Evolutionary conservation across 2,329 filamentous ascomycete species (phyloP).

Genomic region (Dichotomopilus funicola): DNA sequence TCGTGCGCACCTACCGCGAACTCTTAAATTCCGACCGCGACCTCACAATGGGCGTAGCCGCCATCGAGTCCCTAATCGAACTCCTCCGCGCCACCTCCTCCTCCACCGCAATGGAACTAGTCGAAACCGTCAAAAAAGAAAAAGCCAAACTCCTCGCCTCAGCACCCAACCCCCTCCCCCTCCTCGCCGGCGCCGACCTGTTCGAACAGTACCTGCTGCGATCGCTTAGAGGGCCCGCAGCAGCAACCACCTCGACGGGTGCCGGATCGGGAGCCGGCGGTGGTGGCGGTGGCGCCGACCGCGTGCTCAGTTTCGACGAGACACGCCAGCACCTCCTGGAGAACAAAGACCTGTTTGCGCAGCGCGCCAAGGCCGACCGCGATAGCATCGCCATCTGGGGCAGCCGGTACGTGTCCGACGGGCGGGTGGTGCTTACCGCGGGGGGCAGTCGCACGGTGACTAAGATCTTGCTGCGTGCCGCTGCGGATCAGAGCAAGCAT

Average conservation of each 20-base stretch:
- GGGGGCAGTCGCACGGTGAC: conserved; percentile 82
- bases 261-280: no score
- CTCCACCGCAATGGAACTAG: conserved; percentile 87
- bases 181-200: conserved; percentile 89
- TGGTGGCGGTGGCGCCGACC: conserved; percentile 14
- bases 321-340: conserved; percentile 76
- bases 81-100: conserved; percentile 74
- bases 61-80: conserved; percentile 59
- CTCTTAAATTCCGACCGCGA: conserved; percentile 64
- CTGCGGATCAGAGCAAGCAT: conserved; percentile 48
- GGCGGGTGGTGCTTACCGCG: conserved; percentile 78
- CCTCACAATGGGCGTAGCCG: conserved; percentile 87
- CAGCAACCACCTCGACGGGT: conserved; percentile 26
- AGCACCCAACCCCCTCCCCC: conserved; percentile 81
- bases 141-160: conserved; percentile 70
- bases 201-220: conserved; percentile 91
- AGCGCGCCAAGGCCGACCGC: conserved; percentile 76
- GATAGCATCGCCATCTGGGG: conserved; percentile 77
- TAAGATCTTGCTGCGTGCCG: conserved; percentile 66
- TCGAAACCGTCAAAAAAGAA: conserved; percentile 73
- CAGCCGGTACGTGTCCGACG: conserved; percentile 70
- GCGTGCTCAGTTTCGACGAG: conserved; percentile 63
- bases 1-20: conserved; percentile 49
- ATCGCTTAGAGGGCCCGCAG: conserved; percentile 52
- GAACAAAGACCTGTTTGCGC: conserved; percentile 81